Percentiles rank a stretch among this genome's conserved stretches.
Conservation (phyloP, 805 yeast genomes). For the Metschnikowia gruessii region DNA sequence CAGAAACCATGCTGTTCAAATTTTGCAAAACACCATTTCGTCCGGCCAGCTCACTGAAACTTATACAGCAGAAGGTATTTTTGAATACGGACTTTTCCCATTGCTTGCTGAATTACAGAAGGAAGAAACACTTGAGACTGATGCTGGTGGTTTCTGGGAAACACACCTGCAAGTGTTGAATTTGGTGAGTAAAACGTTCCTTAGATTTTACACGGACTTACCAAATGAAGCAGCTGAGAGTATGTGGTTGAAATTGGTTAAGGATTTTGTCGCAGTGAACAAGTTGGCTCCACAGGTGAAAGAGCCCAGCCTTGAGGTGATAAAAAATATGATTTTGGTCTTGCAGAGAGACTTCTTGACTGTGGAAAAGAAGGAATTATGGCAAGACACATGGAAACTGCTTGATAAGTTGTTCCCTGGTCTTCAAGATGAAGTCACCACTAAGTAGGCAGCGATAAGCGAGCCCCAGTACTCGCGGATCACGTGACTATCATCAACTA, state of each 20-base stretch:
- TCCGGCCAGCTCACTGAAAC: constrained; percentile 36
- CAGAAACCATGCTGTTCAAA: constrained; percentile 59
- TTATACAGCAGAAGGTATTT: constrained; percentile 51
- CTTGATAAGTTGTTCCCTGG: constrained; percentile 30
- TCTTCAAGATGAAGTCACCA: constrained; percentile 17
- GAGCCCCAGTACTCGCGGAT: neutral
- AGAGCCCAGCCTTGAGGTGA: constrained; percentile 37
- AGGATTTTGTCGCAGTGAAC: constrained; percentile 30
- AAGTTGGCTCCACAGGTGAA: constrained; percentile 22
- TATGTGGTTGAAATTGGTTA: constrained; percentile 37
- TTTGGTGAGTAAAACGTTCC: constrained; percentile 57
- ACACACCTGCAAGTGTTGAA: constrained; percentile 69
- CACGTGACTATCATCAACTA: constrained; percentile 7
- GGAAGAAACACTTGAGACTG: constrained; percentile 58
- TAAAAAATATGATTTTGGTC: constrained; percentile 43
- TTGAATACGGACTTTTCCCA: constrained; percentile 76
- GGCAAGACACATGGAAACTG: constrained; percentile 34
- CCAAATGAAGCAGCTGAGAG: constrained; percentile 21
- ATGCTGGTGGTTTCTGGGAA: constrained; percentile 56
- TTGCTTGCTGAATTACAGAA: constrained; percentile 62
- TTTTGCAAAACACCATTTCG: constrained; percentile 53
- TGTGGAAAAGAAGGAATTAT: constrained; percentile 24
- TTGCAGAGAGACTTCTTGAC: constrained; percentile 29
- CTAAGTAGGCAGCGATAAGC: constrained; percentile 1
- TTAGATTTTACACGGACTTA: constrained; percentile 24